Conservation (phyloP, 2,329 filamentous ascomycete species). For the Botrytis galanthina region DNA sequence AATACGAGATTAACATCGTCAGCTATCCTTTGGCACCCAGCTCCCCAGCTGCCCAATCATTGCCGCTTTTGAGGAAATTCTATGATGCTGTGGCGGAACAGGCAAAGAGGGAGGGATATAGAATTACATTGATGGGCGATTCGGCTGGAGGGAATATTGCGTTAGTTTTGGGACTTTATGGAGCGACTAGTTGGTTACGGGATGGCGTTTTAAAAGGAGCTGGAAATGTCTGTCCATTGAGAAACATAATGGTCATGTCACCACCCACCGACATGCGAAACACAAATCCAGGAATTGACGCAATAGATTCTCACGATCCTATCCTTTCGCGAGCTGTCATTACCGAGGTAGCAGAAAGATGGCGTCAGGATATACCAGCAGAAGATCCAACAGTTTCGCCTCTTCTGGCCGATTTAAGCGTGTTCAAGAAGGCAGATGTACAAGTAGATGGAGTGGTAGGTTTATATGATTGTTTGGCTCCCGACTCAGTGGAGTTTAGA, state of each 20-base stretch:
- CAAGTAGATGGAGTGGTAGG: conserved; percentile 30
- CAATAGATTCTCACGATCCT: conserved; percentile 22
- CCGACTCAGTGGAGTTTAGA: conserved; percentile 26
- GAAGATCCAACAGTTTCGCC: conserved; percentile 27
- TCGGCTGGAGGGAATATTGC: conserved; percentile 11
- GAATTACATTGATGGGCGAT: conserved; percentile 13
- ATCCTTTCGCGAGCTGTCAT: conserved; percentile 25
- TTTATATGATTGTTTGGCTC: conserved; percentile 25
- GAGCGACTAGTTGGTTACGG: background rate
- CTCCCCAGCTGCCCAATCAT: background rate
- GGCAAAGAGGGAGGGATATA: background rate
- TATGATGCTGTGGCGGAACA: background rate
- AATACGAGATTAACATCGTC: background rate
- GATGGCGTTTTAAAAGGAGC: background rate
- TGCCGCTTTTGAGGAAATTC: background rate
- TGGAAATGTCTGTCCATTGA: conserved; percentile 14
- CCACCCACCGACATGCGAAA: conserved; percentile 28
- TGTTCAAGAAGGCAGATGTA: conserved; percentile 23
- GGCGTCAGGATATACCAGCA: conserved; percentile 22
- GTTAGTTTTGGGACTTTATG: background rate
- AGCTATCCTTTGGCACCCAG: background rate
- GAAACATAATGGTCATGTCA: conserved; percentile 27
- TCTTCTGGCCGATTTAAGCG: conserved; percentile 25
- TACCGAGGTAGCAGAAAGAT: conserved; percentile 23
- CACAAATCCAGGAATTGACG: conserved; percentile 26